These are phyloP conservation scores for Collybia sp. DNA, from an alignment of 768 basidiomycete genomes.

Conservation along the genomic window DNA sequence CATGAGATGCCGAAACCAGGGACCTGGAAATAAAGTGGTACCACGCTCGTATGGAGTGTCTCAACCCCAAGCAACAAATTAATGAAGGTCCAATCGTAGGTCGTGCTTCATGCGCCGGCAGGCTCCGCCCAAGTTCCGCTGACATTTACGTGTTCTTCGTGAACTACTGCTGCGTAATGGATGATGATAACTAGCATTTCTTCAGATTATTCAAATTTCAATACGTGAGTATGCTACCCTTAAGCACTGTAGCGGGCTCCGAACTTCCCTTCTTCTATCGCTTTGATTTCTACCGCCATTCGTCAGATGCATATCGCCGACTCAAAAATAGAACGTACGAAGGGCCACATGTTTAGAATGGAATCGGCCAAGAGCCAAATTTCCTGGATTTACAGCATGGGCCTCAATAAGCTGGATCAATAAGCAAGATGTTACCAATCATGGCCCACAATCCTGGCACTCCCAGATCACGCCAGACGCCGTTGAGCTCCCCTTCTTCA, in stretches of 20 bases:
- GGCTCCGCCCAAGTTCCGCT: no score
- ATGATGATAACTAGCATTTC: neutral
- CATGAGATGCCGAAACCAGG: no score
- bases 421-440: constrained; percentile 38
- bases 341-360: constrained; percentile 59
- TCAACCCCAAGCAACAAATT: no score
- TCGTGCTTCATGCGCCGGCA: no score
- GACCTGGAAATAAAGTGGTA: no score
- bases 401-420: no score
- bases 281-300: constrained; percentile 13
- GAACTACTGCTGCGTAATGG: neutral
- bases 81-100: no score
- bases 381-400: constrained; percentile 27
- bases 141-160: constrained; percentile 7
- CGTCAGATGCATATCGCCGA: neutral
- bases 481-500: constrained; percentile 57
- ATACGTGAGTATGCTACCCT: neutral
- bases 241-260: constrained; percentile 6
- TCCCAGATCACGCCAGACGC: constrained; percentile 46
- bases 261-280: constrained; percentile 12
- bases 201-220: neutral
- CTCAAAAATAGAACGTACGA: constrained; percentile 37
- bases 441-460: constrained; percentile 52
- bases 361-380: constrained; percentile 44
- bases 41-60: no score